These are phyloP conservation scores for Candida silvicultrix DNA, from an alignment of 805 yeast genomes.

Conservation along the genomic window DNA sequence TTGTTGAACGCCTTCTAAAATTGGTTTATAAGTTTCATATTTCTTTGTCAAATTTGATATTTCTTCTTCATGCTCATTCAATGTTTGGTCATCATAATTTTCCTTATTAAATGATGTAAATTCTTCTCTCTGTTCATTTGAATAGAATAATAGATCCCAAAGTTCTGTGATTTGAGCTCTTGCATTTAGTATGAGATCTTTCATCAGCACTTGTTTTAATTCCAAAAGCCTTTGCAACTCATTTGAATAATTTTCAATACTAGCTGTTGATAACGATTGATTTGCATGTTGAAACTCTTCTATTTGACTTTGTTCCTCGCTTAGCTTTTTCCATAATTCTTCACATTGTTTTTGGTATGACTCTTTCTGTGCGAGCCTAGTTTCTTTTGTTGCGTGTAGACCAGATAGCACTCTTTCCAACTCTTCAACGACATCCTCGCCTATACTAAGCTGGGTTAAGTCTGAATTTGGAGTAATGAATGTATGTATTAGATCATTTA, in stretches of 20 bases:
- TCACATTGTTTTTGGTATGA: slow-evolving; percentile 34
- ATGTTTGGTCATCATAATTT: slow-evolving; percentile 49
- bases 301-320: slow-evolving; percentile 37
- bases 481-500: slow-evolving; percentile 10
- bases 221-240: slow-evolving; percentile 54
- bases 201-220: slow-evolving; percentile 58
- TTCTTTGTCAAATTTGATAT: slow-evolving; percentile 44
- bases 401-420: not conserved
- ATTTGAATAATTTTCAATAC: slow-evolving; percentile 42
- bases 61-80: slow-evolving; percentile 62
- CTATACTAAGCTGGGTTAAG: not conserved
- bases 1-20: slow-evolving; percentile 49
- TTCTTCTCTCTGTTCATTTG: slow-evolving; percentile 39
- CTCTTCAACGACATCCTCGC: not conserved
- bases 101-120: slow-evolving; percentile 37
- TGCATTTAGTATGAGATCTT: slow-evolving; percentile 59
- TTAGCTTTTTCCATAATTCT: slow-evolving; percentile 50
- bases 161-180: slow-evolving; percentile 50
- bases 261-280: slow-evolving; percentile 37
- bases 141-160: slow-evolving; percentile 60
- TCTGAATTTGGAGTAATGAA: not conserved
- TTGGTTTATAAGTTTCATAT: slow-evolving; percentile 42
- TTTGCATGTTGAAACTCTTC: slow-evolving; percentile 36
- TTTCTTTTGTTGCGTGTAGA: slow-evolving; percentile 17
- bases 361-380: slow-evolving; percentile 23